Base-by-base conservation (phyloP, 495 filamentous ascomycete genomes). In the Penicillium simplicissimum region DNA sequence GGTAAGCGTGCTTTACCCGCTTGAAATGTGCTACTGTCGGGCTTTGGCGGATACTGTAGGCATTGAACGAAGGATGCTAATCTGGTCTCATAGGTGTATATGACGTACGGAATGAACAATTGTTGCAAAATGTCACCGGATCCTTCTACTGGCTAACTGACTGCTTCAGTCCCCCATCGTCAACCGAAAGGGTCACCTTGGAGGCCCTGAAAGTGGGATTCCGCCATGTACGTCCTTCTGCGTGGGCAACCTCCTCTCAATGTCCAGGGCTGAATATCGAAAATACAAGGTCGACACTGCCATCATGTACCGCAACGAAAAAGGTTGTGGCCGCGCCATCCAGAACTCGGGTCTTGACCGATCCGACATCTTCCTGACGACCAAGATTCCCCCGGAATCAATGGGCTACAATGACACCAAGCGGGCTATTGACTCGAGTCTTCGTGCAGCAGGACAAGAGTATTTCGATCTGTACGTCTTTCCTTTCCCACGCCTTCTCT, bases 121-220 rank as follows among this genome's bases (percentile, higher is more conserved):
- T 15, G 14, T 2, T 10, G n/a, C n/a, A n/a, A n/a, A n/a, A n/a
- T n/a, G n/a, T n/a, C n/a, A n/a, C n/a, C n/a, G 5, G 2, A 38
- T 14, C 10, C 6, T 33, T 17, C 31, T n/a, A 8, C 8, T 42
- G 7, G 8, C 1, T 13, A 42, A 55, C 60, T 73, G 28, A 70
- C 33, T 19, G 7, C 31, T 17, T 13, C 54, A 86, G 82, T 38
- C 82, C 85, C 11, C 71, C 83, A 31, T 70, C 76, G 52, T 69
- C 73, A 15, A 83, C 83, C 37, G 84, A 87, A 75, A 74, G 79
- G 53, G 79, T 84, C 31, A 73, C 83, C n/a, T 61, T 74, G 2
- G 84, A 92, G 63, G 86, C 91, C 1, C 72, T 96, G 54, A 79
- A 85, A 56, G 68, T 71, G 13, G 91, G 91, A 37, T 95, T 92